Evolutionary conservation across 148 eudicot species (phyloP), one percentile per base, ranked within the genome.

Genomic region (Rhododendron williamsianum): DNA sequence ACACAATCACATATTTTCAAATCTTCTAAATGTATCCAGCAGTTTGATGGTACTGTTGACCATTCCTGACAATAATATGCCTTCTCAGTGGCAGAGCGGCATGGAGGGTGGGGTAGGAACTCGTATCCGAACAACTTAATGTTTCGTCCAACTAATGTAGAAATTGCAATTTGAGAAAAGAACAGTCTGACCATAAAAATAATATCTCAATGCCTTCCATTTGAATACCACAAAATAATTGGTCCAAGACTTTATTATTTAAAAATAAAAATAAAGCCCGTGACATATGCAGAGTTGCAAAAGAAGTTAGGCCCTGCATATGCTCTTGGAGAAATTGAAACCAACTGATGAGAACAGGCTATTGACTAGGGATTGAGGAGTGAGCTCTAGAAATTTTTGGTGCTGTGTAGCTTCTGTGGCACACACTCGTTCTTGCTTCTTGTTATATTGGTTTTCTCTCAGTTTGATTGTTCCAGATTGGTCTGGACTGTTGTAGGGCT

Each of bases 41-140:
- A 69, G 38, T 69, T 7, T 77, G 52, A 73, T 41, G 63, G 78
- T 54, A 25, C 45, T 77, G 36, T 45, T 56, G 67, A 11, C 21
- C 48, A 19, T 85, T 81, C 30, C 65, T 49, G 41, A 43, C 71
- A 56, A 78, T 78, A 78, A 78, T 21, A 46, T 78, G 56, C 52
- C 25, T 23, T 54, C 21, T 4, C 19, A 16, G 6, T 54, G 60
- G 21, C 19, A 54, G 21, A 54, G 6, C 7, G 6, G 16, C 60
- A 54, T 4, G 60, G 21, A 4, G 60, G 60, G 60, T 54, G 60
- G 60, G 19, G 60, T 54, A 4, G 60, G 60, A 18, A 16, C 60
- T 18, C 2, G 21, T 15, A 54, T 54, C 23, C 60, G 6, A 16
- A 54, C 23, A 51, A 12, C 51, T 48, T 52, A 52, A 52, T 52